These are phyloP conservation scores for Neonectria hederae DNA, from an alignment of 2,329 filamentous ascomycete genomes.

Conservation along the genomic window DNA sequence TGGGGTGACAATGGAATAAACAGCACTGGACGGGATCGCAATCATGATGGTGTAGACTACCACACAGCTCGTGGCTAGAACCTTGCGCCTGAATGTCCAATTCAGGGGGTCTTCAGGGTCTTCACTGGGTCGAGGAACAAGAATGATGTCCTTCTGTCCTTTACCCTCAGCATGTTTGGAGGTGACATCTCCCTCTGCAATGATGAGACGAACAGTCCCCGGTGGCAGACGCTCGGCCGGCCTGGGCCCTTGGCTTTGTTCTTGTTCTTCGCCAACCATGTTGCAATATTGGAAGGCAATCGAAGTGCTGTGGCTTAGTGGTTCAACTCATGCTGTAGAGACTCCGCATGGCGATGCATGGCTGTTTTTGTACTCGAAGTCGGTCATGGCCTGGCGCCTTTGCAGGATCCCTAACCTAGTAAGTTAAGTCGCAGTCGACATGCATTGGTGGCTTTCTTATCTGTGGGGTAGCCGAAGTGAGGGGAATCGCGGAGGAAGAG, in stretches of 20 bases:
- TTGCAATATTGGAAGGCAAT: neutral
- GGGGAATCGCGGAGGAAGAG: neutral
- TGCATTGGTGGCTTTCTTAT: neutral
- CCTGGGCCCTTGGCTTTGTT: neutral
- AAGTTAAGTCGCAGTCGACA: neutral
- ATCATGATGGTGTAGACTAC: conserved; percentile 38
- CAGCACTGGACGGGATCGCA: conserved; percentile 38
- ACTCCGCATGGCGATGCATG: neutral
- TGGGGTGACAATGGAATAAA: conserved; percentile 46
- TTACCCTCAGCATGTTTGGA: neutral
- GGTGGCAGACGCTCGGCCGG: neutral
- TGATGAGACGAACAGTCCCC: conserved; percentile 17
- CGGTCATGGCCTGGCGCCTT: too few species aligned
- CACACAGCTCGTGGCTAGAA: conserved; percentile 34
- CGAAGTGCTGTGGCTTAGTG: neutral
- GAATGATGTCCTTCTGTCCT: conserved; percentile 31
- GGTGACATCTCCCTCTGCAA: neutral
- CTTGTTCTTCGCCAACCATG: neutral
- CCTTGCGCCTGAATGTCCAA: conserved; percentile 37
- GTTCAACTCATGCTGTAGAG: neutral
- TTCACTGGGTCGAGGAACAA: conserved; percentile 36
- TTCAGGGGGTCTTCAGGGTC: conserved; percentile 43
- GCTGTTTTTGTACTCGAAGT: neutral
- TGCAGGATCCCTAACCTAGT: neutral
- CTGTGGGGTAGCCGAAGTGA: neutral